A percentile compares a stretch with the other conserved stretches of the same genome.
Conservation (phyloP, 148 eudicot species). For the Nepenthes gracilis region DNA sequence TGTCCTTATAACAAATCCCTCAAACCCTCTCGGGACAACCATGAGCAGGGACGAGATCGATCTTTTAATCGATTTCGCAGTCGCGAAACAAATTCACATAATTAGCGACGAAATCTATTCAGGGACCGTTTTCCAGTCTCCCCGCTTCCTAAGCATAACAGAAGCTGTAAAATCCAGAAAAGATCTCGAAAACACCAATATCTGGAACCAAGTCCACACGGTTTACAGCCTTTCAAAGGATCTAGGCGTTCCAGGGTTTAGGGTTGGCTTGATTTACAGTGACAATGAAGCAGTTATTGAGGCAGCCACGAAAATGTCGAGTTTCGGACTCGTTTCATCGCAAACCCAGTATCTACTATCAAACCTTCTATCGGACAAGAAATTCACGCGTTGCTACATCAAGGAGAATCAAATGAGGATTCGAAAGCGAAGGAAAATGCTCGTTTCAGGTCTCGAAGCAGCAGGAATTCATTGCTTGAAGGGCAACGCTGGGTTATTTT, state of each 20-base stretch:
- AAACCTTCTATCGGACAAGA: conserved; percentile 9
- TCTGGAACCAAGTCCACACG: conserved; percentile 5
- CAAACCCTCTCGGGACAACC: conserved; percentile 16
- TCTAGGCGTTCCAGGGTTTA: conserved; percentile 17
- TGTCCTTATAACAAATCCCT: conserved; percentile 15
- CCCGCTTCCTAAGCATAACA: conserved; percentile 2
- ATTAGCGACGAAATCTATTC: conserved; percentile 19
- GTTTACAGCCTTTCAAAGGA: conserved; percentile 20
- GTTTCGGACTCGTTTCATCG: conserved; percentile 15
- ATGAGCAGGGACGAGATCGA: neutral
- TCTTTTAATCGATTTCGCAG: conserved; percentile 5
- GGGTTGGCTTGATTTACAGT: conserved; percentile 12
- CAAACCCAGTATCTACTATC: conserved; percentile 17
- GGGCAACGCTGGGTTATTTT: conserved; percentile 16
- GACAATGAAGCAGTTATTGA: conserved; percentile 1
- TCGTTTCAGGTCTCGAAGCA: conserved; percentile 8
- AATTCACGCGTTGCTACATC: neutral
- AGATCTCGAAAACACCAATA: neutral
- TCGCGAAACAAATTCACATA: conserved; percentile 10
- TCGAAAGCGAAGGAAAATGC: neutral
- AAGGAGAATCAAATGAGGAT: conserved; percentile 8
- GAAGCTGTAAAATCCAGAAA: neutral
- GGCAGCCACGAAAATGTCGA: conserved; percentile 16
- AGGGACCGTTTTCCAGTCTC: conserved; percentile 1
- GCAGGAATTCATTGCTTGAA: conserved; percentile 9